These are phyloP conservation scores for Pachyrhizus erosus DNA, from an alignment of 306 rosid species.

Conservation along the genomic window DNA sequence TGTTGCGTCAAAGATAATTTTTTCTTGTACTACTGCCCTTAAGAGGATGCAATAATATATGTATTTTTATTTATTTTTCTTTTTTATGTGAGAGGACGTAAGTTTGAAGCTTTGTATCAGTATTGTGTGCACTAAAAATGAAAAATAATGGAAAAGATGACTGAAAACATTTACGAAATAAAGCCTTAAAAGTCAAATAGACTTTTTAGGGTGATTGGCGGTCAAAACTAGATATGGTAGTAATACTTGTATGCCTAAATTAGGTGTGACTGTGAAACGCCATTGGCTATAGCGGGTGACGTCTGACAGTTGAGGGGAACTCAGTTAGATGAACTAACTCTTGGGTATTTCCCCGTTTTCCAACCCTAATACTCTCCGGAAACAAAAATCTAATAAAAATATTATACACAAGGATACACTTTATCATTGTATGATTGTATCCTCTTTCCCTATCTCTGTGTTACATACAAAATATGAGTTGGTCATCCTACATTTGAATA, in stretches of 20 bases:
- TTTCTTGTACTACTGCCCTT: no score
- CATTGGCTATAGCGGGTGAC: neutral
- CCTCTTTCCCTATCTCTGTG: no score
- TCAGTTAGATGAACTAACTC: conserved; percentile 17
- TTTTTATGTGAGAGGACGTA: no score
- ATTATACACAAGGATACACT: neutral
- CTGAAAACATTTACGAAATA: neutral
- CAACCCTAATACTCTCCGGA: neutral
- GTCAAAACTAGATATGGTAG: no score
- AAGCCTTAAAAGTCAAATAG: no score
- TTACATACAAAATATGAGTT: neutral
- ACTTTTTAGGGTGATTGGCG: no score
- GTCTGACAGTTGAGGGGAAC: neutral
- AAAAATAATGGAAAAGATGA: neutral
- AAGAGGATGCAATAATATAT: no score
- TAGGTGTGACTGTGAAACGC: neutral
- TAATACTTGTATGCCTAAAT: no score
- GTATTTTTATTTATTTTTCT: no score
- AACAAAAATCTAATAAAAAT: neutral
- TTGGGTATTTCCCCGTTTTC: neutral
- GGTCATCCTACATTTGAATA: conserved; percentile 11
- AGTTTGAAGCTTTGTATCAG: no score
- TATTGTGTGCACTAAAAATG: neutral
- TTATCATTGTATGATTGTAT: no score
- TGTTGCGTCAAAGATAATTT: no score